A percentile compares a stretch with the other conserved stretches of the same genome.
Conservation (phyloP, 805 yeast species). For the Ogataea neopini region DNA sequence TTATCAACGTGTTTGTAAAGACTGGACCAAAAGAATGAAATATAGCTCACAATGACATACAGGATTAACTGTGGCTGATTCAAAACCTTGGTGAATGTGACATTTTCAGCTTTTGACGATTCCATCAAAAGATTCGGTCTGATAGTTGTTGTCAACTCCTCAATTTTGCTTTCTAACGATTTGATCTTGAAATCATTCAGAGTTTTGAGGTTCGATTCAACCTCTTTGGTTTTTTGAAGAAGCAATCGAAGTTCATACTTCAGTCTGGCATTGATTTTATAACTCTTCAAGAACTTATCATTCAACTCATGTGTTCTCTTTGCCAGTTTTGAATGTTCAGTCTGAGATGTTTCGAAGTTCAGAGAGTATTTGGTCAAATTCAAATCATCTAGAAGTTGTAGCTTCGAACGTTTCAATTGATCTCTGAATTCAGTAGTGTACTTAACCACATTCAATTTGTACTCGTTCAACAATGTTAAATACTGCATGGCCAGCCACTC, state of each 20-base stretch:
- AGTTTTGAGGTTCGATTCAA: conserved; percentile 53
- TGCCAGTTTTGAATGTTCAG: conserved; percentile 22
- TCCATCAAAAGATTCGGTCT: neutral
- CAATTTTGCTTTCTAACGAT: conserved; percentile 23
- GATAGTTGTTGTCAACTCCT: conserved; percentile 9
- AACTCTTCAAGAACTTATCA: conserved; percentile 49
- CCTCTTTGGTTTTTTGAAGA: conserved; percentile 62
- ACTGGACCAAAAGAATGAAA: conserved; percentile 16
- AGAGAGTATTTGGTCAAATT: conserved; percentile 12
- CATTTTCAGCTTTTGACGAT: conserved; percentile 3
- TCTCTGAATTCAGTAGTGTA: conserved; percentile 19
- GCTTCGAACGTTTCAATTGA: conserved; percentile 20
- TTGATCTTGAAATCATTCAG: conserved; percentile 39
- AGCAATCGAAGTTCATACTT: conserved; percentile 66
- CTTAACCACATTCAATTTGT: conserved; percentile 23
- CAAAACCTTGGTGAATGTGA: conserved; percentile 10
- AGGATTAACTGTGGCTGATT: conserved; percentile 26
- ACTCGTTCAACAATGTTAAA: conserved; percentile 20
- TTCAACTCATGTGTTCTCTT: conserved; percentile 30
- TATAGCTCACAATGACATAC: conserved; percentile 23
- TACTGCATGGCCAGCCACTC: conserved; percentile 32
- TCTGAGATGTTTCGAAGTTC: conserved; percentile 15
- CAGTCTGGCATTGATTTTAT: conserved; percentile 57
- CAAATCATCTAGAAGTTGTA: conserved; percentile 22
- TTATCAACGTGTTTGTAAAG: conserved; percentile 22